Percentiles rank a stretch among this genome's conserved stretches.
Evolutionary conservation across 495 filamentous ascomycete genomes (phyloP).

Genomic region (Neurospora sp.): DNA sequence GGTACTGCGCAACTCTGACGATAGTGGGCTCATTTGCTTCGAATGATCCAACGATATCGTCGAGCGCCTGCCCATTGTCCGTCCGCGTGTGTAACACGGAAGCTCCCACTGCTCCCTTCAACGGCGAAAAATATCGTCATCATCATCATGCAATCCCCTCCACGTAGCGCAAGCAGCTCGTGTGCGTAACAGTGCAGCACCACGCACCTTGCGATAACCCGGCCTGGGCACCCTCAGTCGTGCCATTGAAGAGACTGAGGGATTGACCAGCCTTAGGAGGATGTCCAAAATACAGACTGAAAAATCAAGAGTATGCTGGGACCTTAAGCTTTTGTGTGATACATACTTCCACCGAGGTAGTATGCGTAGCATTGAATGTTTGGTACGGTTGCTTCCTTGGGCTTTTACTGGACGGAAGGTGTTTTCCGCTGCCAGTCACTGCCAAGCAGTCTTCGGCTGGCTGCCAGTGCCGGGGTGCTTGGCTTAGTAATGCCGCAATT

Average conservation of each 20-base stretch:
- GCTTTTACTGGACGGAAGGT: background rate
- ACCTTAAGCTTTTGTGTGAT: background rate
- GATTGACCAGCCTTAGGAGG: background rate
- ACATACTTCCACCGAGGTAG: background rate
- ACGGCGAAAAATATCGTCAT: background rate
- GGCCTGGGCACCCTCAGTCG: background rate
- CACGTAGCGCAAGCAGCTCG: background rate
- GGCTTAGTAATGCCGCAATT: background rate
- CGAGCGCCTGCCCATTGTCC: background rate
- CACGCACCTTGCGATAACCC: background rate
- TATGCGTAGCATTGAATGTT: background rate
- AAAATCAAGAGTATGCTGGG: background rate
- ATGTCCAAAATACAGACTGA: background rate
- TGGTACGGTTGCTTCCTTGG: background rate
- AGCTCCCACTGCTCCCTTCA: background rate
- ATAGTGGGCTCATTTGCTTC: conserved; percentile 16
- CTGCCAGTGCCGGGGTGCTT: background rate
- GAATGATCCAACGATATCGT: background rate
- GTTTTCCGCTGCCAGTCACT: background rate
- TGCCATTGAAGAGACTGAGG: background rate
- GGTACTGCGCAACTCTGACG: conserved; percentile 20
- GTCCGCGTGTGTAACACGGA: background rate
- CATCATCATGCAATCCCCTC: background rate
- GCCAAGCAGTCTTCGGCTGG: background rate
- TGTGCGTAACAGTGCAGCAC: background rate